phyloP scores from a whole-genome alignment of 2,329 filamentous ascomycete species.

The Fusarium austroafricanum region DNA sequence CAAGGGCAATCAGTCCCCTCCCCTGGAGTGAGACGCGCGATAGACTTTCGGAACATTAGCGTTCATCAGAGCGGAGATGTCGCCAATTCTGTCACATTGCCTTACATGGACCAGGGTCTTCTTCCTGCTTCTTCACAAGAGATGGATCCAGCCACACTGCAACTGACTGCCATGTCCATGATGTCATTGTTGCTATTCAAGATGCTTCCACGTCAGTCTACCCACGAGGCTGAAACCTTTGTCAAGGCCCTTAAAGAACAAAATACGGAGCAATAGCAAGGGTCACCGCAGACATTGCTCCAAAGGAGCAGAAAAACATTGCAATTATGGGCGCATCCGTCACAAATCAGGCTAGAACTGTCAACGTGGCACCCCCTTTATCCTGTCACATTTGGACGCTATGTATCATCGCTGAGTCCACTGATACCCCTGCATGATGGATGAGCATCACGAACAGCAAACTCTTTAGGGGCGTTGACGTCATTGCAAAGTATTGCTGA shows the following conservation, averaged over 20 bases:
- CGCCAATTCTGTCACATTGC: conserved; percentile 23
- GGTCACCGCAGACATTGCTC: conserved; percentile 7
- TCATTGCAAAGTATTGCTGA: conserved; percentile 24
- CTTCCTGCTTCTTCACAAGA: conserved; percentile 19
- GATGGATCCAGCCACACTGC: conserved; percentile 27
- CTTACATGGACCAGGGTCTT: conserved; percentile 13
- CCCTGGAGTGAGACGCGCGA: conserved; percentile 15
- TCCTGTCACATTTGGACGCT: conserved; percentile 33
- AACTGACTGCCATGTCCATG: conserved; percentile 19
- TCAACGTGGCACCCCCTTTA: conserved; percentile 43
- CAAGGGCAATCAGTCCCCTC: not conserved
- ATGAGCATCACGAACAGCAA: conserved; percentile 26
- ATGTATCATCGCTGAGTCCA: conserved; percentile 26
- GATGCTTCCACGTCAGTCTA: conserved; percentile 43
- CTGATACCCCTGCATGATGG: conserved; percentile 23
- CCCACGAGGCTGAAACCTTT: conserved; percentile 45
- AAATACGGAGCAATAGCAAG: conserved; percentile 15
- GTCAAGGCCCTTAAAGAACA: conserved; percentile 13
- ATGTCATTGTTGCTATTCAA: conserved; percentile 38
- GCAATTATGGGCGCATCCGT: conserved; percentile 9
- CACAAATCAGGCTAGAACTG: conserved; percentile 28
- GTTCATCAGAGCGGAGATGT: conserved; percentile 27
- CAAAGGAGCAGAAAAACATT: conserved; percentile 21
- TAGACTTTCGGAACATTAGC: conserved; percentile 27
- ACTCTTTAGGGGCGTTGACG: conserved; percentile 41